Evolutionary conservation across 2,329 filamentous ascomycete species (phyloP).

Genomic region (Claviceps cyperi): DNA sequence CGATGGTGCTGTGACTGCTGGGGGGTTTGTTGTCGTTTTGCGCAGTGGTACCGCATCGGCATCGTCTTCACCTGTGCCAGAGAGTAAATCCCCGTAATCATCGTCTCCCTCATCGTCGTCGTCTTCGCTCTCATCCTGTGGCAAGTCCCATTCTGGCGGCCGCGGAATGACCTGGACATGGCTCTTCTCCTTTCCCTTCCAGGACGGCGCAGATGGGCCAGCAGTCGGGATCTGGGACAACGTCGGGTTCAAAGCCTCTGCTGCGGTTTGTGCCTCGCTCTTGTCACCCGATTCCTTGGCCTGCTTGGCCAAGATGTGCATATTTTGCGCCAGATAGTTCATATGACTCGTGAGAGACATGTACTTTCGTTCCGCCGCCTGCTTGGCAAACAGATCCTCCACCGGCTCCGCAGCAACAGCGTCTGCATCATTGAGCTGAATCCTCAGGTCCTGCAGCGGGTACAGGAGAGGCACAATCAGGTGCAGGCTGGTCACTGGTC

Average conservation of each 20-base stretch:
- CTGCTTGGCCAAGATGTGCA: slow-evolving; percentile 51
- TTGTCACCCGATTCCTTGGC: slow-evolving; percentile 16
- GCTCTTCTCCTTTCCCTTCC: slow-evolving; percentile 31
- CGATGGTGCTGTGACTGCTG: slow-evolving; percentile 4
- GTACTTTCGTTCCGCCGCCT: slow-evolving; percentile 39
- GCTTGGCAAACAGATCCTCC: slow-evolving; percentile 50
- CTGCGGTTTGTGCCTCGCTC: slow-evolving; percentile 5
- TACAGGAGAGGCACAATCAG: slow-evolving; percentile 59
- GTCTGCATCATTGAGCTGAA: slow-evolving; percentile 51
- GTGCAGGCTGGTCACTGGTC: slow-evolving; percentile 47
- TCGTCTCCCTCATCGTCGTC: slow-evolving; percentile 17
- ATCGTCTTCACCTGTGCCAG: slow-evolving; percentile 27
- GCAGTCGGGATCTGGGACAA: slow-evolving; percentile 4
- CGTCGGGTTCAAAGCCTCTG: not conserved
- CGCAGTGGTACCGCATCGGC: slow-evolving; percentile 25
- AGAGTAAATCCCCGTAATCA: slow-evolving; percentile 13
- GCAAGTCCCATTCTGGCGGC: slow-evolving; percentile 59
- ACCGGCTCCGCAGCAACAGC: slow-evolving; percentile 45
- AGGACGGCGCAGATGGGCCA: slow-evolving; percentile 7
- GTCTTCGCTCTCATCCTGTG: slow-evolving; percentile 24
- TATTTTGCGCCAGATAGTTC: slow-evolving; percentile 60
- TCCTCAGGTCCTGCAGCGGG: slow-evolving; percentile 51
- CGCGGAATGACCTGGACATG: slow-evolving; percentile 61
- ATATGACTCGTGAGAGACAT: slow-evolving; percentile 58
- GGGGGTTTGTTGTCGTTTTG: slow-evolving; percentile 13